Percentiles rank a stretch among this genome's conserved stretches.
Conservation (phyloP, 2,329 filamentous ascomycete species). For the Sporothrix sp. region DNA sequence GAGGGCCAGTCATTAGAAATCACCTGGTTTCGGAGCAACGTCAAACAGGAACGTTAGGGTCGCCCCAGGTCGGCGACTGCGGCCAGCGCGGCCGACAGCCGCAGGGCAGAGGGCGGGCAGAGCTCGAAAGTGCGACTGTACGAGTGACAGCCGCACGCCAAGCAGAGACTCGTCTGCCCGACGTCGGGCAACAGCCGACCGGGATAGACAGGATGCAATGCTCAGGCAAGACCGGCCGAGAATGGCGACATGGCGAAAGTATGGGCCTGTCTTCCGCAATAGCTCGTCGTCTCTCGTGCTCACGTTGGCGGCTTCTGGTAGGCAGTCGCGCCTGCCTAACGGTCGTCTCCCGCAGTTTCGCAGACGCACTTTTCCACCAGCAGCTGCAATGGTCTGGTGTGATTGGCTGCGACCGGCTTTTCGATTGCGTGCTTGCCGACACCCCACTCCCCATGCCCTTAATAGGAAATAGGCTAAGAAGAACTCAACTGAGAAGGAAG, state of each 20-base stretch:
- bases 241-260: conserved; percentile 8
- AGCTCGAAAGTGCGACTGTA: too few relatives aligned
- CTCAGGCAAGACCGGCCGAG: neutral
- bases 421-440: conserved; percentile 13
- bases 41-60: too few relatives aligned
- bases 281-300: neutral
- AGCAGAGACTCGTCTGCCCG: neutral
- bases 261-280: conserved; percentile 6
- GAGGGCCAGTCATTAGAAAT: too few relatives aligned
- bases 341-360: too few relatives aligned
- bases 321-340: too few relatives aligned
- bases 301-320: neutral
- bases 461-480: conserved; percentile 11
- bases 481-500: neutral
- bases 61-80: neutral
- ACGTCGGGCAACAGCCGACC: neutral
- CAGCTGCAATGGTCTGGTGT: neutral
- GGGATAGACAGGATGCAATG: neutral
- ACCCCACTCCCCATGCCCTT: conserved; percentile 9
- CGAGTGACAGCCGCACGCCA: neutral
- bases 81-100: conserved; percentile 6
- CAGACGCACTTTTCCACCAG: too few relatives aligned
- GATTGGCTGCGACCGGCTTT: conserved; percentile 7
- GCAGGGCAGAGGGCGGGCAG: neutral
- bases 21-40: too few relatives aligned